A percentile compares a stretch with the other conserved stretches of the same genome.
These are phyloP conservation scores for Colletotrichum melonis DNA, from an alignment of 2,329 filamentous ascomycete genomes.

Conservation along the genomic window DNA sequence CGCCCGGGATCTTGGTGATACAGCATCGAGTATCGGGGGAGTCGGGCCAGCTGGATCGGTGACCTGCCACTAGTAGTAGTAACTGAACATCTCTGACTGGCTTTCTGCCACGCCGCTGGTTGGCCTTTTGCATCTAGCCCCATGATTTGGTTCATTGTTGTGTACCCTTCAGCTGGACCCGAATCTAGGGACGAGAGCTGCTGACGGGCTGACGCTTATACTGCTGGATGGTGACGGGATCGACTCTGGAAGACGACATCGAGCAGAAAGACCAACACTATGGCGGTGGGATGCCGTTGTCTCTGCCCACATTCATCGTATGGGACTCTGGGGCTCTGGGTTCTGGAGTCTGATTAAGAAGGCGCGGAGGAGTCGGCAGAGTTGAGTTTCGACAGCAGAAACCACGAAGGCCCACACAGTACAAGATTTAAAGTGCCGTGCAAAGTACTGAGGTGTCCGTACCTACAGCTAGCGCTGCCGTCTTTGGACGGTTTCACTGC, in stretches of 20 bases:
- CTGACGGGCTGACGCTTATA: constrained; percentile 6
- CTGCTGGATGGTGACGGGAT: constrained; percentile 3
- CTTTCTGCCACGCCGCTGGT: not conserved
- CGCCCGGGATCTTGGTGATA: constrained; percentile 5
- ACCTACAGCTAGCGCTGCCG: constrained; percentile 3
- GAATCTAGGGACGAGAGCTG: not conserved
- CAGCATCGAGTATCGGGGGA: constrained; percentile 6
- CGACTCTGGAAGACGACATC: not conserved
- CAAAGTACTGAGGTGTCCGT: not conserved
- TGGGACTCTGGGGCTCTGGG: not conserved
- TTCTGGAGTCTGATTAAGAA: constrained; percentile 13
- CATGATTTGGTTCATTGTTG: not conserved
- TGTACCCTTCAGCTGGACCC: not conserved
- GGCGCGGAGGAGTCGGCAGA: constrained; percentile 8
- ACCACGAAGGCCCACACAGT: not conserved
- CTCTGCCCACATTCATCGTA: constrained; percentile 18
- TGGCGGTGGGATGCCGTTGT: not conserved
- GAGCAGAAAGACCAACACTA: not conserved
- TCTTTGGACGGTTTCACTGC: constrained; percentile 24
- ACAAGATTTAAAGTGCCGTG: too few species aligned
- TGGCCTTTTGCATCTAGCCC: not conserved
- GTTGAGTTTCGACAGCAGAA: constrained; percentile 2
- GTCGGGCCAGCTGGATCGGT: not conserved
- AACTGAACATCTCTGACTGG: not conserved
- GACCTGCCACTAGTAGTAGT: not conserved